phyloP scores from a whole-genome alignment of 306 rosid species.

The Sesbania bispinosa region DNA sequence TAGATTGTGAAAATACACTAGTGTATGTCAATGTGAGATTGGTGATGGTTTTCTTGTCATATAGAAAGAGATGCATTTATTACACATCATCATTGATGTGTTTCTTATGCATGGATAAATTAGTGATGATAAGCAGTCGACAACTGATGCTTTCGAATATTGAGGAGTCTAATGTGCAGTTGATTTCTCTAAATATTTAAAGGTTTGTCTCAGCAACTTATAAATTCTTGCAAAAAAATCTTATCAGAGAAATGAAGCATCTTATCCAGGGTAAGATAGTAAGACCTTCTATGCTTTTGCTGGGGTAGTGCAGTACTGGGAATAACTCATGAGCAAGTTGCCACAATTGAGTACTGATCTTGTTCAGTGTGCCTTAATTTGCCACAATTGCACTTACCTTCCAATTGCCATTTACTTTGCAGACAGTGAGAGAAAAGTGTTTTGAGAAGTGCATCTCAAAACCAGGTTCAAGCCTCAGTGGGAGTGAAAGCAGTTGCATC shows the following conservation, averaged over 20 bases:
- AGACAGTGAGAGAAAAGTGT: constrained; percentile 87
- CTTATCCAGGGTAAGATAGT: background rate
- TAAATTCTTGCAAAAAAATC: background rate
- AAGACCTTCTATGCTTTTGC: background rate
- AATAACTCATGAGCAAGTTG: background rate
- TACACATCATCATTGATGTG: background rate
- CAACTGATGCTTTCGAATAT: background rate
- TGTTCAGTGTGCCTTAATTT: background rate
- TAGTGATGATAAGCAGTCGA: background rate
- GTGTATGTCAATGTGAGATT: background rate
- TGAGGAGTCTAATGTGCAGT: background rate
- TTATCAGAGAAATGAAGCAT: background rate
- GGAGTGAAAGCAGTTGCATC: constrained; percentile 86
- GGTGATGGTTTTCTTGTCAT: background rate
- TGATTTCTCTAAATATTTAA: background rate
- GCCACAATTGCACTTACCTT: background rate
- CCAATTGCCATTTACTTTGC: constrained; percentile 15
- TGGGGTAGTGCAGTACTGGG: background rate
- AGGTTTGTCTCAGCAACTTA: background rate
- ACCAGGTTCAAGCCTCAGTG: constrained; percentile 88
- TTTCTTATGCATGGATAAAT: background rate
- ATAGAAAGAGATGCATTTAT: background rate
- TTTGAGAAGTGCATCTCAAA: constrained; percentile 88
- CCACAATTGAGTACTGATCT: background rate
- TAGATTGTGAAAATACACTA: background rate